These are phyloP conservation scores for Penicillium steckii DNA, from an alignment of 495 filamentous ascomycete species.

Conservation along the genomic window DNA sequence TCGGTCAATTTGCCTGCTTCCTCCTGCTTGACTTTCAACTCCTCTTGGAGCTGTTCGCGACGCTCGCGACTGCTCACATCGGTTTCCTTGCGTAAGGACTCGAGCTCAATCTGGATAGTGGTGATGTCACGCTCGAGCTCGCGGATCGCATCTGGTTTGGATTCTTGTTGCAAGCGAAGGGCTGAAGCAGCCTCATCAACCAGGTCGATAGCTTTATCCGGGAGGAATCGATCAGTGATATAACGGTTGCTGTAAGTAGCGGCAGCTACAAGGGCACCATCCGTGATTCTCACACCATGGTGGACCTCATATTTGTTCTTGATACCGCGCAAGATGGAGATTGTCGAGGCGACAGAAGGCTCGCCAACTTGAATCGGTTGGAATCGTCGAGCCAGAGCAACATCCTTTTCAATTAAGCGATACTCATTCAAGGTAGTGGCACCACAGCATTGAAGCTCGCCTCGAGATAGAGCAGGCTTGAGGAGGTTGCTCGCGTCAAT, in stretches of 20 bases:
- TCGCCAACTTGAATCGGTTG: slow-evolving; percentile 90
- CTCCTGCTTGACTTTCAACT: slow-evolving; percentile 70
- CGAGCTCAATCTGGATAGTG: slow-evolving; percentile 95
- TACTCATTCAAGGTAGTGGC: slow-evolving; percentile 94
- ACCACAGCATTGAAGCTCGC: slow-evolving; percentile 92
- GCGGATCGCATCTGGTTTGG: slow-evolving; percentile 90
- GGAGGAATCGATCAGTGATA: slow-evolving; percentile 92
- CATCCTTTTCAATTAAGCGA: slow-evolving; percentile 91
- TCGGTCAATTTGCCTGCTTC: slow-evolving; percentile 65
- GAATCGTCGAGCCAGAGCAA: slow-evolving; percentile 86
- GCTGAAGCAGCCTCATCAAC: slow-evolving; percentile 95
- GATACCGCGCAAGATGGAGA: slow-evolving; percentile 94
- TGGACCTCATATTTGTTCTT: slow-evolving; percentile 97
- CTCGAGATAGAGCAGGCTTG: slow-evolving; percentile 89
- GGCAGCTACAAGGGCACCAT: slow-evolving; percentile 87
- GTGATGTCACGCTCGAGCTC: slow-evolving; percentile 90
- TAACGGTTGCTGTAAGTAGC: slow-evolving; percentile 93
- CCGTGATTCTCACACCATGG: slow-evolving; percentile 88
- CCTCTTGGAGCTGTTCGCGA: slow-evolving; percentile 76
- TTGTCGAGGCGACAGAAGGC: slow-evolving; percentile 85
- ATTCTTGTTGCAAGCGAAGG: slow-evolving; percentile 90
- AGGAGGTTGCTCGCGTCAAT: slow-evolving; percentile 95
- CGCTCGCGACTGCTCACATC: slow-evolving; percentile 85
- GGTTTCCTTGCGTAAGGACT: slow-evolving; percentile 92
- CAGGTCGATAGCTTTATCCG: slow-evolving; percentile 95